Base-by-base conservation (phyloP, 805 yeast species). In the Spathaspora passalidarum region DNA sequence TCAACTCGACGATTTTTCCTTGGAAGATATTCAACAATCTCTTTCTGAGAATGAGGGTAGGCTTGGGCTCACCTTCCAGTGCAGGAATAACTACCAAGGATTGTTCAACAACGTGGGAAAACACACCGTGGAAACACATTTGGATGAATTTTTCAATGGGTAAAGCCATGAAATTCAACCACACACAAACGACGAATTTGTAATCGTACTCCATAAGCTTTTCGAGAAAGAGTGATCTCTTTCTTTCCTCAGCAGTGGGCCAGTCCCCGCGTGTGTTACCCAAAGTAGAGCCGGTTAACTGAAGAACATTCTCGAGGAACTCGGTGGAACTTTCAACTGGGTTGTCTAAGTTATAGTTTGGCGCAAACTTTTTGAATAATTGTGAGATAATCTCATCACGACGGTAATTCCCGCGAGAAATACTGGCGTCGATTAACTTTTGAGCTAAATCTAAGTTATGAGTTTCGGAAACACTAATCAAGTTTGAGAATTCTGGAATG, bases 241-340 rank as follows among this genome's bases (percentile, higher is more conserved):
- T 80, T 72, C 95, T 79, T 60, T 88, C 96, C 56, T 87, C 94
- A 0, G 90, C 86, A 1, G 96, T 88, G 40, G 96, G 96, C 96
- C 96, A 88, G 61, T 88, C 96, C 54, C 82, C 95, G 51, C 79
- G 79, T 1, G 89, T 84, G 63, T 87, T 86, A 23, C 92, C 94
- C 46, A 88, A 67, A 0, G 96, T 88, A 0, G 95, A 86, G 1
- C 78, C 68, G 4, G 82, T 73, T 50, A 88, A 64, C 54, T 78
- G 78, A 43, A 88, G 69, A 19, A 85, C 77, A 49, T 83, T 84
- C 53, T 87, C 95, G 49, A 87, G 68, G 40, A 88, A 75, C 48
- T 76, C 81, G 4, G 69, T 51, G 59, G 76, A 49, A n/a, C 9
- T 4, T 3, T 17, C 37, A 10, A 40, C 36, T 20, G 46, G 47